A percentile compares a stretch with the other conserved stretches of the same genome.
Conservation (phyloP, 805 yeast species). For the Barnettozyma botsteinii region DNA sequence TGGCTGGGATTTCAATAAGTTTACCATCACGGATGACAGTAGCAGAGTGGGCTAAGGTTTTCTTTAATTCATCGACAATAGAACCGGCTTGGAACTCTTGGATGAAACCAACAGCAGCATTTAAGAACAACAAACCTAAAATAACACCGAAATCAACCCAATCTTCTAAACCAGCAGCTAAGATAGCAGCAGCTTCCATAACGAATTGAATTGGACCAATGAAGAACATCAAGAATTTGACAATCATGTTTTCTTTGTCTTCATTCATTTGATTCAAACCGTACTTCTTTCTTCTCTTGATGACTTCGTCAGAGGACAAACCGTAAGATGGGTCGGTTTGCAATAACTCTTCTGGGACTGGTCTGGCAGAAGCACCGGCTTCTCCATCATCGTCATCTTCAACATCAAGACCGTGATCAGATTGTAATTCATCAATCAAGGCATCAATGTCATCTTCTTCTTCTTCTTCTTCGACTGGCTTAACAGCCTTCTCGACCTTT, state of each 20-base stretch:
- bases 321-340: conserved; percentile 78
- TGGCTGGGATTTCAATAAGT: conserved; percentile 67
- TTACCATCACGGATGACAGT: conserved; percentile 78
- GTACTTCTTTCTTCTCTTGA: conserved; percentile 80
- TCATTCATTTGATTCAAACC: conserved; percentile 91
- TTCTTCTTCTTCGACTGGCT: conserved; percentile 51
- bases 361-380: conserved; percentile 58
- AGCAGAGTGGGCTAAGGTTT: conserved; percentile 89
- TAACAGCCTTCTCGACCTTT: conserved; percentile 48
- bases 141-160: conserved; percentile 99
- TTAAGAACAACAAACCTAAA: conserved; percentile 76
- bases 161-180: conserved; percentile 95
- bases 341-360: conserved; percentile 80
- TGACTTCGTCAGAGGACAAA: conserved; percentile 71
- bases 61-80: conserved; percentile 93
- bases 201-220: conserved; percentile 96
- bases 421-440: conserved; percentile 72
- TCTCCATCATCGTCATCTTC: conserved; percentile 41
- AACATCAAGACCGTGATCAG: conserved; percentile 45
- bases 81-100: conserved; percentile 99
- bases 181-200: conserved; percentile 93
- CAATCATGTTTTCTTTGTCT: conserved; percentile 71
- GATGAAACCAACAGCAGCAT: conserved; percentile 92
- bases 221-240: conserved; percentile 82
- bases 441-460: conserved; percentile 69